Evolutionary conservation across 2,329 filamentous ascomycete genomes (phyloP), one percentile per base, ranked within the genome.

Genomic region (Epichloe hybrida): DNA sequence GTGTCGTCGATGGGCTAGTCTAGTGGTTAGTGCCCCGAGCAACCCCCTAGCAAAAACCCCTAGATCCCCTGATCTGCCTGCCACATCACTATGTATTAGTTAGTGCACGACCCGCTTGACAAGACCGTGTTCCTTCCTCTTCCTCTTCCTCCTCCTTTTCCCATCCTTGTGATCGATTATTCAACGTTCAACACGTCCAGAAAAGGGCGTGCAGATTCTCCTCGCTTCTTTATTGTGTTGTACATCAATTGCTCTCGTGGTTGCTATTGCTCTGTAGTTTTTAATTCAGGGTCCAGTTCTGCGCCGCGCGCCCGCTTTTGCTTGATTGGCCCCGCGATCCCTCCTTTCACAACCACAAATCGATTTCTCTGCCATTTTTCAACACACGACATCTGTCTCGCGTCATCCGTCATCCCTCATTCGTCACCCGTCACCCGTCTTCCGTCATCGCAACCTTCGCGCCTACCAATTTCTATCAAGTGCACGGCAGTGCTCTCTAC

Each of bases 261-360:
- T 50, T 52, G 21, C 17, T 47, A 40, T 52, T 52, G 48, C 48
- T 52, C 43, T 47, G 21, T 17, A 5, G 15, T 34, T 46, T 8
- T 37, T 7, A 12, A 39, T 48, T 36, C 43, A 44, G 48, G 48
- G 47, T 36, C 48, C 38, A 43, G 43, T 23, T 34, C n/a, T 35
- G n/a, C 27, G 38, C 15, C 39, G 9, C 43, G 12, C 38, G 27
- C 43, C 48, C 27, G 47, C 51, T 31, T 31, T 40, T 13, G 37
- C 39, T 37, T 50, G 48, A 50, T 50, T 52, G 51, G 51, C 48
- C 51, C 51, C 43, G 23, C 51, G 43, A 38, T 52, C 35, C 17
- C 48, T 50, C 51, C 51, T 50, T 50, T 52, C 13, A 40, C 47
- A 37, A 50, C 51, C 47, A 52, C 48, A 17, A 47, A 45, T 47